Percentiles rank a stretch among this genome's conserved stretches.
Conservation (phyloP, 2,329 filamentous ascomycete species). For the Sarocladium strictum region DNA sequence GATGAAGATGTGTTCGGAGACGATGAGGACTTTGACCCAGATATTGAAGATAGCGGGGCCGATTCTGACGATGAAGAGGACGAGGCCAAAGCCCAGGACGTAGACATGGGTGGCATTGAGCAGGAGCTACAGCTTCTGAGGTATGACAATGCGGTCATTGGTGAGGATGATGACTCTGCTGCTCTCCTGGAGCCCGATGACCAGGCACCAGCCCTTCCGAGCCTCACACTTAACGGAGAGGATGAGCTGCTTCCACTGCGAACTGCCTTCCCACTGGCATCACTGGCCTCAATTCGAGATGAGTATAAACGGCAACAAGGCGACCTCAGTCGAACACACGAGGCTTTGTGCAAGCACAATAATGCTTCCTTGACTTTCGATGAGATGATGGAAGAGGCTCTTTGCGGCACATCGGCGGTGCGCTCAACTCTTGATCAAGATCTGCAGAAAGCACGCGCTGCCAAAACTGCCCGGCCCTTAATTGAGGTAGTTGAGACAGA, state of each 20-base stretch:
- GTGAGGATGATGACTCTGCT: constrained; percentile 14
- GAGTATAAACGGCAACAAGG: constrained; percentile 26
- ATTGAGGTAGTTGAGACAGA: constrained; percentile 14
- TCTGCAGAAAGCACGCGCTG: neutral
- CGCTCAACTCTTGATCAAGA: neutral
- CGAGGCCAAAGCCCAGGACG: constrained; percentile 13
- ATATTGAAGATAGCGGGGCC: constrained; percentile 13
- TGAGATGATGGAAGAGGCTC: constrained; percentile 23
- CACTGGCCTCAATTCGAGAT: constrained; percentile 28
- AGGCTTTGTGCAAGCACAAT: constrained; percentile 24
- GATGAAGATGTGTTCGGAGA: constrained; percentile 25
- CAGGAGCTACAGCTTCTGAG: constrained; percentile 37
- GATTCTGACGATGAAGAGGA: constrained; percentile 11
- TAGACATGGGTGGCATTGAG: constrained; percentile 14
- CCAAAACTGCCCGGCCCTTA: constrained; percentile 8
- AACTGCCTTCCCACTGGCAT: constrained; percentile 36
- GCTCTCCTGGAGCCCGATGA: constrained; percentile 15
- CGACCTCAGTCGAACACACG: constrained; percentile 32
- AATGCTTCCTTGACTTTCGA: constrained; percentile 27
- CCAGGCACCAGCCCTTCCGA: neutral
- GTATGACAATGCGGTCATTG: constrained; percentile 30
- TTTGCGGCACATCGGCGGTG: neutral
- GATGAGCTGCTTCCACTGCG: constrained; percentile 26
- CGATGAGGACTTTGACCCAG: constrained; percentile 18
- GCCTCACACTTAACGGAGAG: constrained; percentile 8